Base-by-base conservation (phyloP, 2,329 filamentous ascomycete species). In the Pseudocercospora fijiensis region DNA sequence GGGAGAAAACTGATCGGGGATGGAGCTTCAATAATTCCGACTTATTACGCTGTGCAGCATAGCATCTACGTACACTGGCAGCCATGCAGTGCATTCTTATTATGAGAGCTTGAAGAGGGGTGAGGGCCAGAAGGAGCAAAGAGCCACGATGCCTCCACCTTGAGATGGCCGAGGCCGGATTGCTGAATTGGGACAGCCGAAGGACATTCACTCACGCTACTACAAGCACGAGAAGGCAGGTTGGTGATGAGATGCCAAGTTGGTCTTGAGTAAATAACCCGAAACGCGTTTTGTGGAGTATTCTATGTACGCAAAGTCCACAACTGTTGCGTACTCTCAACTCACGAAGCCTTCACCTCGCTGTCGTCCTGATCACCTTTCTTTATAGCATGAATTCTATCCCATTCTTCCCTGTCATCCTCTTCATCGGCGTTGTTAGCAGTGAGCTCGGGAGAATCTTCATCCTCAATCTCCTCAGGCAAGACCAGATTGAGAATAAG, bases 391-490 rank as follows among this genome's bases (percentile, higher is more conserved):
- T 67, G 61, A 27, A 78, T 76, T 8, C 73, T 64, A 26, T 71
- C 67, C 79, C 79, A 80, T 70, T 81, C 78, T 63, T 79, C 77
- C 26, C 70, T 64, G 64, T 80, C 79, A 7, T 70, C 71, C 1
- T 65, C 66, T 30, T 76, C 76, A 62, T 81, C 78, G 9, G 68
- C 72, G 49, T 74, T 75, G 60, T 79, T 74, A 0, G 78, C 79
- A 22, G 76, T 78, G n/a, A 80, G 51, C 69, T 81, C 79, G 0
- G 77, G 76, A 5, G 63, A 66, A 57, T 81, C 79, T 28, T 82
- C 81, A 49, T 90, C 89, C 70, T 91, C 90, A n/a, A 89, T 78
- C 77, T 96, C 92, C 71, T 91, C 88, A 0, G 88, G 85, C 16
- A 96, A 78, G 0, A 86, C 69, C 57, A 95, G 76, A 74, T 96